Percentiles rank a stretch among this genome's conserved stretches.
Conservation (phyloP, 345 rosid genomes). For the Pistacia atlantica region DNA sequence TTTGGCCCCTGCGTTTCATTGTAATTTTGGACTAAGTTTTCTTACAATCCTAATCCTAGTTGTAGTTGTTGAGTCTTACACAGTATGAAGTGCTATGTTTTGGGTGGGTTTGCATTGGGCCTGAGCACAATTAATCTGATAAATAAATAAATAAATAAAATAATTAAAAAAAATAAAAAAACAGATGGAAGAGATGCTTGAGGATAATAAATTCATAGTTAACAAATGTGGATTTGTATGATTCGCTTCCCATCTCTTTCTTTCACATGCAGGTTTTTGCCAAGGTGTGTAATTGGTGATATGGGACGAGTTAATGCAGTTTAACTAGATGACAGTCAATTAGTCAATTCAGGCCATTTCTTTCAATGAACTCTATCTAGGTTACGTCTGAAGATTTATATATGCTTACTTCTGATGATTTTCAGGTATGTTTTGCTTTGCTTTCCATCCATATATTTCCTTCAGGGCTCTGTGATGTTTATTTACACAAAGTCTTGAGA, state of each 20-base stretch:
- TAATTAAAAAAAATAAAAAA: not conserved
- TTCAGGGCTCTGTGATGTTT: not conserved
- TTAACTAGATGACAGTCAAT: not conserved
- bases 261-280: not conserved
- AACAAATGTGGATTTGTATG: not conserved
- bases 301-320: not conserved
- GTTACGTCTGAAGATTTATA: no score
- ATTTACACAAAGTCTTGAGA: not conserved
- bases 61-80: not conserved
- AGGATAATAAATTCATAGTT: not conserved
- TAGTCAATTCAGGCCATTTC: not conserved
- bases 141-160: not conserved
- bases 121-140: not conserved
- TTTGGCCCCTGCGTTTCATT: not conserved
- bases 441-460: not conserved
- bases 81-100: not conserved
- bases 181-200: not conserved
- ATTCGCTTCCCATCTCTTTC: not conserved
- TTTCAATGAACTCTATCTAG: not conserved
- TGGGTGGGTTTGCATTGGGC: no score
- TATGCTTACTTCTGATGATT: not conserved
- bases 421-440: constrained; percentile 3
- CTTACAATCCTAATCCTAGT: not conserved
- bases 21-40: not conserved
- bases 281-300: not conserved